Percentiles rank a stretch among this genome's conserved stretches.
Evolutionary conservation across 352 stramenopile species (phyloP).

Genomic region (Chrysophaeum taylorii): DNA sequence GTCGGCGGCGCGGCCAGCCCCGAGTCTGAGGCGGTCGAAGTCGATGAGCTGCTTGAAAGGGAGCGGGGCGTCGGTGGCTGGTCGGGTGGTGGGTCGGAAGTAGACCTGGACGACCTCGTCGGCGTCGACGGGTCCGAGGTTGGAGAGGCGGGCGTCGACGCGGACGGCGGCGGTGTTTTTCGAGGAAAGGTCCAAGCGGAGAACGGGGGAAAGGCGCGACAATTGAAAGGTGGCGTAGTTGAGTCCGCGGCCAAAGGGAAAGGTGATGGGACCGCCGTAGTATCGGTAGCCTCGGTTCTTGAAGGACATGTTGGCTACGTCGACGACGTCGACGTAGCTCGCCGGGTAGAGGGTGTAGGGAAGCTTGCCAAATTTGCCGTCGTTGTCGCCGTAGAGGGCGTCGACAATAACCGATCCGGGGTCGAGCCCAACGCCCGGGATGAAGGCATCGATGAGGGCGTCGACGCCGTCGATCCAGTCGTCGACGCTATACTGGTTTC

Average conservation of each 20-base stretch:
- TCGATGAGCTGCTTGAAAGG: not conserved
- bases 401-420: not conserved
- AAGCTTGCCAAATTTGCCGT: not conserved
- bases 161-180: not conserved
- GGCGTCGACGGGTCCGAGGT: not conserved
- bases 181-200: not conserved
- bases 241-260: conserved; percentile 6
- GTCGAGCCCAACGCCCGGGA: not conserved
- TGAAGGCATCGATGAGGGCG: not conserved
- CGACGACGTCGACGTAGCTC: not conserved
- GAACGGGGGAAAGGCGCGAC: too few species aligned
- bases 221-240: not conserved
- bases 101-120: not conserved
- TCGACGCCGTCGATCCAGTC: not conserved
- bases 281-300: not conserved
- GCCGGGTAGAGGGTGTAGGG: not conserved
- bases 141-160: not conserved
- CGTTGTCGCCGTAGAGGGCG: not conserved
- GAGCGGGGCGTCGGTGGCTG: not conserved
- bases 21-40: not conserved
- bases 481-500: not conserved
- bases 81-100: not conserved
- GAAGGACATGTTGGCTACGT: not conserved
- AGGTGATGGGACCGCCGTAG: not conserved
- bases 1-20: not conserved